These are phyloP conservation scores for Fraxinus sp. DNA, from an alignment of 305 asterid genomes.

Conservation along the genomic window DNA sequence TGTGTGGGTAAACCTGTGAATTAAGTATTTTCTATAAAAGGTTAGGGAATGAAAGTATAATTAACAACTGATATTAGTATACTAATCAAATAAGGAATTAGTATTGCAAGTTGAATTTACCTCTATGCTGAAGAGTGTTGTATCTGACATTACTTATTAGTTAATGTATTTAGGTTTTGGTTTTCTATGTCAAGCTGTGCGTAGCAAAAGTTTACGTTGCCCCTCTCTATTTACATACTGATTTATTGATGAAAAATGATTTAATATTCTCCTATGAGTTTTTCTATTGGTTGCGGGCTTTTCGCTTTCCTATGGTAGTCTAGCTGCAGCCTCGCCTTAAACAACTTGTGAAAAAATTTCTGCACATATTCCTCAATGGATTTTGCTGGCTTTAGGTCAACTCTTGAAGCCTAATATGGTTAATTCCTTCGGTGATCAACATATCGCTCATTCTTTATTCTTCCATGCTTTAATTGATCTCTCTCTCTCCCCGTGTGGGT, in stretches of 20 bases:
- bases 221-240: background rate
- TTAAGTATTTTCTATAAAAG: background rate
- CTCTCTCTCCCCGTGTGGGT: background rate
- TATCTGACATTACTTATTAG: background rate
- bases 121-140: background rate
- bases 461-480: background rate
- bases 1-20: background rate
- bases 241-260: slow-evolving; percentile 1
- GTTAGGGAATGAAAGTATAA: background rate
- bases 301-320: background rate
- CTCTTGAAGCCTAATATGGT: slow-evolving; percentile 21
- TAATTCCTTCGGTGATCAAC: slow-evolving; percentile 2
- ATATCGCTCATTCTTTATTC: background rate
- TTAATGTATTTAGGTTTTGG: background rate
- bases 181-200: background rate
- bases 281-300: background rate
- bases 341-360: slow-evolving; percentile 29
- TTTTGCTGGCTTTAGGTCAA: slow-evolving; percentile 88
- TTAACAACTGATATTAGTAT: background rate
- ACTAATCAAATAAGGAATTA: slow-evolving; percentile 6
- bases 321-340: background rate
- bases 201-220: background rate
- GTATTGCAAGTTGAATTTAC: background rate
- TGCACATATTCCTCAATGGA: slow-evolving; percentile 76
- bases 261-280: background rate